Evolutionary conservation across 2,329 filamentous ascomycete species (phyloP).

Genomic region (Fusarium secorum): DNA sequence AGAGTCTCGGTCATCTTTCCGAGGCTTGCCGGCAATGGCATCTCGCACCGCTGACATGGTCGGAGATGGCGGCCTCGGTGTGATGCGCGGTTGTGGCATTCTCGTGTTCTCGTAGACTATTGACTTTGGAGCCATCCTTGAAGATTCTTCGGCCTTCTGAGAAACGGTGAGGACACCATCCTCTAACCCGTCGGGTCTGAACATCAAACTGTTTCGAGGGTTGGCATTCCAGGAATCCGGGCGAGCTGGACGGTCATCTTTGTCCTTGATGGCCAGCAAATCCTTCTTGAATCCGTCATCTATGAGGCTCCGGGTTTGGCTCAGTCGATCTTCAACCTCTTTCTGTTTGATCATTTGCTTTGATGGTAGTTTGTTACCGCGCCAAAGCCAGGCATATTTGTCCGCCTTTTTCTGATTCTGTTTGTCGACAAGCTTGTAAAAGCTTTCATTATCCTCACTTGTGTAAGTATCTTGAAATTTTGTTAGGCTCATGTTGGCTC

Average conservation of each 20-base stretch:
- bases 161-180: constrained; percentile 68
- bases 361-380: constrained; percentile 84
- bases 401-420: constrained; percentile 86
- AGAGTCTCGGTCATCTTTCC: constrained; percentile 68
- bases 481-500: constrained; percentile 81
- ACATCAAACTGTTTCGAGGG: constrained; percentile 89
- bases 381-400: constrained; percentile 90
- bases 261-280: constrained; percentile 70
- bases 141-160: constrained; percentile 73
- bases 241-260: constrained; percentile 75
- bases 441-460: constrained; percentile 97
- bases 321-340: constrained; percentile 63
- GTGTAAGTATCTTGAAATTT: constrained; percentile 94
- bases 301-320: constrained; percentile 54
- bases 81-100: constrained; percentile 62
- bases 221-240: constrained; percentile 78
- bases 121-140: constrained; percentile 76
- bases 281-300: constrained; percentile 67
- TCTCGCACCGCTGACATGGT: constrained; percentile 85
- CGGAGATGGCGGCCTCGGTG: constrained; percentile 72
- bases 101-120: constrained; percentile 87
- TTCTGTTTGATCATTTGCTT: constrained; percentile 78
- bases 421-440: constrained; percentile 89
- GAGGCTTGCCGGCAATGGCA: constrained; percentile 78
- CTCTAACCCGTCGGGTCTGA: constrained; percentile 72